Conservation (phyloP, 441 rosid genomes). For the Aleurites moluccanus region DNA sequence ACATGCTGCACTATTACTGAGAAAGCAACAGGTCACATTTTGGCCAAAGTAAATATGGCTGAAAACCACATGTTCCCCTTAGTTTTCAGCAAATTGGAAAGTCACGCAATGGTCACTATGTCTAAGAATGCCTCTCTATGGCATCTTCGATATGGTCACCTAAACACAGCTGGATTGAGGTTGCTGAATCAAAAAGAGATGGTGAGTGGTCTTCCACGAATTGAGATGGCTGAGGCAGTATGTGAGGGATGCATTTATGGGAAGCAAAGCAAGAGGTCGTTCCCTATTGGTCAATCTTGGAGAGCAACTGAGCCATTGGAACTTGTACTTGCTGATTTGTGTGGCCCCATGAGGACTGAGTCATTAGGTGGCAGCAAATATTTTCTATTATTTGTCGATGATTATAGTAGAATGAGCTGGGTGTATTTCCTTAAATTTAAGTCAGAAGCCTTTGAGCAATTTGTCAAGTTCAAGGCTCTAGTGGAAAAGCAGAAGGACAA, state of each 20-base stretch:
- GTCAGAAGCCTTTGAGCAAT: background rate
- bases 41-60: background rate
- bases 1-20: background rate
- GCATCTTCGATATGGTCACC: no score
- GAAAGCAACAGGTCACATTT: background rate
- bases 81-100: no score
- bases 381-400: background rate
- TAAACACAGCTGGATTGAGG: background rate
- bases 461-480: background rate
- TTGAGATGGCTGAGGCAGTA: no score
- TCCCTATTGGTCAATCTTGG: background rate
- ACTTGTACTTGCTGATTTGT: background rate
- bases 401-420: background rate
- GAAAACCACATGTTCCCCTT: background rate
- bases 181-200: background rate
- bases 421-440: background rate
- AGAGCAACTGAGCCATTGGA: background rate
- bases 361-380: background rate
- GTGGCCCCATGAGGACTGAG: no score
- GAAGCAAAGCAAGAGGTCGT: background rate
- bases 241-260: background rate
- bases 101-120: no score
- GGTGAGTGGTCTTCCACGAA: no score
- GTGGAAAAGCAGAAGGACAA: background rate
- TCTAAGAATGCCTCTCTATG: no score